Evolutionary conservation across 352 stramenopile genomes (phyloP).

Genomic region (Globisporangium mamillatum): DNA sequence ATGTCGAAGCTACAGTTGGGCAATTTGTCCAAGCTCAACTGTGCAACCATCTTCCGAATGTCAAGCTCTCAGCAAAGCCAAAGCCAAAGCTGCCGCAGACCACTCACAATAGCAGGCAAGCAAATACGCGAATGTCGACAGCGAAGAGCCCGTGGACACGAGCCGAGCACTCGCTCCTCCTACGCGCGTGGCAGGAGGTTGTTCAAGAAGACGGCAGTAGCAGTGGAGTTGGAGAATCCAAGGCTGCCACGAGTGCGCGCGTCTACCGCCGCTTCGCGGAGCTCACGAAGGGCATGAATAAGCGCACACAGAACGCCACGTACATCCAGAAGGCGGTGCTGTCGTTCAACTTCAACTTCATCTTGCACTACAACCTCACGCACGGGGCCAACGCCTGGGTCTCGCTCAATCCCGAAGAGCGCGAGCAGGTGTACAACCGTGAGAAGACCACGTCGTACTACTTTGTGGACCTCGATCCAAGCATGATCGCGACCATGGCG

Average conservation of each 20-base stretch:
- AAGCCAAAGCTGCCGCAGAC: not conserved
- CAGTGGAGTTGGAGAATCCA: not conserved
- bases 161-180: conserved; percentile 4
- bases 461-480: conserved; percentile 8
- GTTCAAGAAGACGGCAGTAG: not conserved
- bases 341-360: conserved; percentile 12
- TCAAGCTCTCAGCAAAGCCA: not conserved
- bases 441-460: conserved; percentile 12
- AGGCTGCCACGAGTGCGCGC: not conserved
- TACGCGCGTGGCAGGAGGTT: conserved; percentile 2
- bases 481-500: not conserved
- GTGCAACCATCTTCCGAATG: not conserved
- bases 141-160: not conserved
- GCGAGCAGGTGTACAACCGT: not conserved
- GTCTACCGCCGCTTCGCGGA: not conserved
- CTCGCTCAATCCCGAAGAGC: not conserved
- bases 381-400: conserved; percentile 7
- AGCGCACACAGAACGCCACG: conserved; percentile 1
- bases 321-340: conserved; percentile 3
- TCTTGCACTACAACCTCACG: conserved; percentile 8
- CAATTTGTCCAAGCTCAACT: not conserved
- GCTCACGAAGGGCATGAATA: not conserved
- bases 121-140: not conserved
- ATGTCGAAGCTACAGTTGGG: not conserved
- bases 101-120: not conserved